Evolutionary conservation across 2,329 filamentous ascomycete species (phyloP).

Genomic region (Penicillium hordei): DNA sequence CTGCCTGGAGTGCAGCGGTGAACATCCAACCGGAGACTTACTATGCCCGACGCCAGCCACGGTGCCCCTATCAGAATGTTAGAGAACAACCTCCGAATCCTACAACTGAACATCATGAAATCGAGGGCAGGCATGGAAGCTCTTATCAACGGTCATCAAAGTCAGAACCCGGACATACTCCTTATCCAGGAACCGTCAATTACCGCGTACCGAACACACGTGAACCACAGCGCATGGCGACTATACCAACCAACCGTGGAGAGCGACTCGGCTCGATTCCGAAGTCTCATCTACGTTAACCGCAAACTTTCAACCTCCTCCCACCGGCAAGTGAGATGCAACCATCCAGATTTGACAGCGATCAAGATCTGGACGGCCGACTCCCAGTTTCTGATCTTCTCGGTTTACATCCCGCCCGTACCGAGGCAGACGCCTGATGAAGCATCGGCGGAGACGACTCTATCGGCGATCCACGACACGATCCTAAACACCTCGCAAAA

Average conservation of each 20-base stretch:
- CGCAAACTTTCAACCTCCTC: constrained; percentile 23
- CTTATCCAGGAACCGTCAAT: constrained; percentile 21
- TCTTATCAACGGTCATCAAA: constrained; percentile 29
- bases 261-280: constrained; percentile 11
- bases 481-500: no score
- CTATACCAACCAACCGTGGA: constrained; percentile 24
- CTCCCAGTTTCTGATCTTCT: background rate
- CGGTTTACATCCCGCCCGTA: background rate
- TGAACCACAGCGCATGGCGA: constrained; percentile 28
- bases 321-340: constrained; percentile 24
- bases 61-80: constrained; percentile 13
- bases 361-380: constrained; percentile 7
- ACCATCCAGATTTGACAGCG: constrained; percentile 25
- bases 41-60: constrained; percentile 10
- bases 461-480: no score
- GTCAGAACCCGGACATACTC: constrained; percentile 25
- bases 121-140: constrained; percentile 26
- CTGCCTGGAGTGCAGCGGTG: constrained; percentile 20
- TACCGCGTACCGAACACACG: constrained; percentile 19
- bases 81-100: constrained; percentile 21
- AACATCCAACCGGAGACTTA: constrained; percentile 22
- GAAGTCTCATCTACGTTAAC: constrained; percentile 30
- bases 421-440: background rate
- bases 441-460: no score
- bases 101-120: constrained; percentile 28